Conservation (phyloP, 441 rosid species). For the Eugenia klotzschiana region DNA sequence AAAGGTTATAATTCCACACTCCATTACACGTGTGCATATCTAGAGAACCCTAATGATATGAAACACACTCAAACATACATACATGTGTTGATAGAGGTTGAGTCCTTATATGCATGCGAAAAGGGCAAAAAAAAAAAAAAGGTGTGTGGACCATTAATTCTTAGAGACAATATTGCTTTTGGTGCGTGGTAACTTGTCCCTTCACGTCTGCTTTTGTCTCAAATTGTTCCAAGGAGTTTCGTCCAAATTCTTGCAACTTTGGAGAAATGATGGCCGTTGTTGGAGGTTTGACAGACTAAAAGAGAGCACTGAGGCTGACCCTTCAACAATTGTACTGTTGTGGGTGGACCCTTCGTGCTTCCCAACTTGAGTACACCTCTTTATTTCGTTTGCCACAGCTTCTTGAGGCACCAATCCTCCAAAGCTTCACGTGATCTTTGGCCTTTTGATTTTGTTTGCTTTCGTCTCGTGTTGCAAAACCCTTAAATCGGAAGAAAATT, state of each 20-base stretch:
- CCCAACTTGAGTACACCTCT: conserved; percentile 22
- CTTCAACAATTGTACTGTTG: conserved; percentile 23
- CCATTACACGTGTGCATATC: conserved; percentile 43
- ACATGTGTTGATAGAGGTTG: neutral
- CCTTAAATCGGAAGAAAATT: neutral
- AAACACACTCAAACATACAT: neutral
- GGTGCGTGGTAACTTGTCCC: conserved; percentile 17
- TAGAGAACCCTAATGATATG: neutral
- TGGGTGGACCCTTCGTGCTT: conserved; percentile 25
- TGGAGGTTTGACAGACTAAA: conserved; percentile 22
- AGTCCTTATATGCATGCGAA: neutral
- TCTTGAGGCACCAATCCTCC: conserved; percentile 13
- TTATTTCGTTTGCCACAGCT: conserved; percentile 16
- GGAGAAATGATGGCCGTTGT: conserved; percentile 25
- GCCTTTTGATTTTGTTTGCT: neutral
- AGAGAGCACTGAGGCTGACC: conserved; percentile 33
- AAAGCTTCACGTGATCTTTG: conserved; percentile 15
- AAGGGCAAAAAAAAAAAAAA: neutral
- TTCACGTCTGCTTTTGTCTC: conserved; percentile 28
- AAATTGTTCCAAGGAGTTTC: neutral
- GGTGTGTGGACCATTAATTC: neutral
- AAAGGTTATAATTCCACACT: neutral
- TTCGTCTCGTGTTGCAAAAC: conserved; percentile 9
- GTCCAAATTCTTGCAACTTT: neutral
- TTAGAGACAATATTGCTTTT: conserved; percentile 7